phyloP scores from a whole-genome alignment of 306 rosid genomes.

The Rubus parviflorus region DNA sequence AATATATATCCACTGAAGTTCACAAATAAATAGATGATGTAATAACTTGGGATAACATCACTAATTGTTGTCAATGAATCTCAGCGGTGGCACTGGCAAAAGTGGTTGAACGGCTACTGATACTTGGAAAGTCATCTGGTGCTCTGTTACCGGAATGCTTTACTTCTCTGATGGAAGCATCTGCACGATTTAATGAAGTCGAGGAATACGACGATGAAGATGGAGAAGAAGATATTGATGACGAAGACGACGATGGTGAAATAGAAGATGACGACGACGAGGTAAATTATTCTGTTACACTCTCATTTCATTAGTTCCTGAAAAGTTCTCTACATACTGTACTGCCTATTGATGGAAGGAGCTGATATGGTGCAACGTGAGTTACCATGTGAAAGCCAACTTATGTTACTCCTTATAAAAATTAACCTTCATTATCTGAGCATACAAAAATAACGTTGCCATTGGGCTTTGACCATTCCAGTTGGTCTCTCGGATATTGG shows the following conservation, averaged over 20 bases:
- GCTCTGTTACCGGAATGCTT: slow-evolving; percentile 55
- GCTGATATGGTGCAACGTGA: not conserved
- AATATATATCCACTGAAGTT: not conserved
- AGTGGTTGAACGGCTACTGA: slow-evolving; percentile 64
- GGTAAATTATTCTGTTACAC: not conserved
- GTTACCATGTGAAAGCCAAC: not conserved
- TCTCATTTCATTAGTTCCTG: slow-evolving; percentile 12
- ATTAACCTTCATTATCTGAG: not conserved
- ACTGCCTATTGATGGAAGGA: not conserved
- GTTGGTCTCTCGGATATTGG: slow-evolving; percentile 2
- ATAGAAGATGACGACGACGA: slow-evolving; percentile 67
- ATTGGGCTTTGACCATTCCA: not conserved
- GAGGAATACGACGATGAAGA: slow-evolving; percentile 50
- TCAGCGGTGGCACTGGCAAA: slow-evolving; percentile 67
- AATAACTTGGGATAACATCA: not conserved
- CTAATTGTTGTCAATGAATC: slow-evolving; percentile 25
- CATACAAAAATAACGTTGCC: not conserved
- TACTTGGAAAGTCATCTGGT: slow-evolving; percentile 49
- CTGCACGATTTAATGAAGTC: slow-evolving; percentile 51
- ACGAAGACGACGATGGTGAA: slow-evolving; percentile 49
- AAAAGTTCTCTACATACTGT: not conserved
- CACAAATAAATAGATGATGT: not conserved
- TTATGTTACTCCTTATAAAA: not conserved
- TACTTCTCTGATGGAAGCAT: slow-evolving; percentile 65
- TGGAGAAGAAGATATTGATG: slow-evolving; percentile 48